Percentiles rank a stretch among this genome's conserved stretches.
These are phyloP conservation scores for Aureobasidium musti DNA, from an alignment of 2,329 filamentous ascomycete species.

Conservation along the genomic window DNA sequence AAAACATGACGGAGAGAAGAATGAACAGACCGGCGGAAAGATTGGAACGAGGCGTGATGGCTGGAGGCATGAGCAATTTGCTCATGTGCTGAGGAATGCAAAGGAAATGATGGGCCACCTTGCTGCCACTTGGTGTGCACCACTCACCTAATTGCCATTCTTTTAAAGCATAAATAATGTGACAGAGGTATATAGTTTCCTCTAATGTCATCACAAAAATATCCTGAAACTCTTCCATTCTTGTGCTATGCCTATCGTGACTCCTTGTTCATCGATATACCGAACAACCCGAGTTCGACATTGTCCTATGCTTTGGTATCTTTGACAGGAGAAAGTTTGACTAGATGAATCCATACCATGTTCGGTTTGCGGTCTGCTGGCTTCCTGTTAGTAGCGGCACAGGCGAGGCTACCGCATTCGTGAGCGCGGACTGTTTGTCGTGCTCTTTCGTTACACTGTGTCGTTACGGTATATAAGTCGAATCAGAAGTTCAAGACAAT, in stretches of 20 bases:
- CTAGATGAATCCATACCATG: too few species aligned
- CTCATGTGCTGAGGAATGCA: conserved; percentile 12
- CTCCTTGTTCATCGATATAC: neutral
- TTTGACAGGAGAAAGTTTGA: too few species aligned
- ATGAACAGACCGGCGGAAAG: neutral
- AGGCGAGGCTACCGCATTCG: neutral
- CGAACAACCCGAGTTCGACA: too few species aligned
- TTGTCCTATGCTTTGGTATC: too few species aligned
- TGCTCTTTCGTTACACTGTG: too few species aligned
- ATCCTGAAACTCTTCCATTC: neutral
- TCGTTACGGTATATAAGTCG: too few species aligned
- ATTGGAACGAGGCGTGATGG: conserved; percentile 8
- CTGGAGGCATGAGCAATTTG: neutral
- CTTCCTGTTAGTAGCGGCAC: neutral
- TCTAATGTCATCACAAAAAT: conserved; percentile 20
- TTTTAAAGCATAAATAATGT: conserved; percentile 16
- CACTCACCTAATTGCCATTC: conserved; percentile 3
- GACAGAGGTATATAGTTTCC: conserved; percentile 9
- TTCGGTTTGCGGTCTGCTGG: too few species aligned
- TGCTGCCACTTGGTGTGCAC: neutral
- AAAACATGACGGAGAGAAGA: neutral
- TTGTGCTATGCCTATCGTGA: neutral
- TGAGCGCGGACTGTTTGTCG: too few species aligned
- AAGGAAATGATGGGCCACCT: neutral
- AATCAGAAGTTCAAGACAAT: neutral